These are phyloP conservation scores for Albugo candida DNA, from an alignment of 352 stramenopile species.

Conservation along the genomic window DNA sequence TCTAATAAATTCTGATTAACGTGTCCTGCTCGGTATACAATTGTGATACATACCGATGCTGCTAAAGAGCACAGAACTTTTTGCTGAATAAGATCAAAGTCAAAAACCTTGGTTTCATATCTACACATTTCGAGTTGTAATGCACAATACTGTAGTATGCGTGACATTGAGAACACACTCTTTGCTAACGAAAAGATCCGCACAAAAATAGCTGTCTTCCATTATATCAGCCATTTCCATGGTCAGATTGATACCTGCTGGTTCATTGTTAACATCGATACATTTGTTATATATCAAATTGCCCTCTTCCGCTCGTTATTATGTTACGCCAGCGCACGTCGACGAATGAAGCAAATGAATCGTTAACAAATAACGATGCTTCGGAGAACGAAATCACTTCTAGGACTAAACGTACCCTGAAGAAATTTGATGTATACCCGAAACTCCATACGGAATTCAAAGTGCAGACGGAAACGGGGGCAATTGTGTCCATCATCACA, in stretches of 20 bases:
- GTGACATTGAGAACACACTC: conserved; percentile 12
- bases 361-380: neutral
- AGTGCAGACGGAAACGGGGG: conserved; percentile 87
- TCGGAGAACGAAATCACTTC: neutral
- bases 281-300: too few species aligned
- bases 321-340: too few species aligned
- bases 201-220: conserved; percentile 30
- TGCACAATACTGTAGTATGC: neutral
- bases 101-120: conserved; percentile 26
- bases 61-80: conserved; percentile 24
- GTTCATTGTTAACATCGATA: too few species aligned
- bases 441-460: conserved; percentile 93
- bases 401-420: conserved; percentile 22
- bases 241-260: too few species aligned
- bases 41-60: conserved; percentile 14
- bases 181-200: conserved; percentile 35
- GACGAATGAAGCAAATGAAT: too few species aligned
- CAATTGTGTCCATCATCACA: conserved; percentile 61
- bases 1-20: conserved; percentile 9
- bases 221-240: too few species aligned
- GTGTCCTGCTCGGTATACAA: conserved; percentile 1
- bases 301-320: too few species aligned
- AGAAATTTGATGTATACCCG: conserved; percentile 84
- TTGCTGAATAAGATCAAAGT: conserved; percentile 25
- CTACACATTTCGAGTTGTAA: conserved; percentile 5